Conservation (phyloP, 306 rosid genomes). For the Inga laurina region DNA sequence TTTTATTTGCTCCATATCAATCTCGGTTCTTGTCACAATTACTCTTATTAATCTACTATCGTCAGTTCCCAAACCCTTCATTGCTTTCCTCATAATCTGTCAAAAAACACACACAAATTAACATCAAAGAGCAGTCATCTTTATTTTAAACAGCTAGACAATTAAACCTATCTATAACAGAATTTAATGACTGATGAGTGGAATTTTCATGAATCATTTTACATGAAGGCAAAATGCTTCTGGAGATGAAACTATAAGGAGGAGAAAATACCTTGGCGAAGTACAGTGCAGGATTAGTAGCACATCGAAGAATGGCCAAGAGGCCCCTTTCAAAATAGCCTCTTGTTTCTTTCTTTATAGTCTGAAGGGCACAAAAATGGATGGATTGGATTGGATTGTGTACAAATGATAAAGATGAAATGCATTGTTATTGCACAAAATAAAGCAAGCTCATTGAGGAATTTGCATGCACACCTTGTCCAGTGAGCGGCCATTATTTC, state of each 20-base stretch:
- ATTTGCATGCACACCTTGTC: conserved; percentile 49
- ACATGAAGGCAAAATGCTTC: background rate
- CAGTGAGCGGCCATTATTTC: conserved; percentile 44
- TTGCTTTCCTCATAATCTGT: conserved; percentile 65
- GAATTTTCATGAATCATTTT: background rate
- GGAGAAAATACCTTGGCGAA: conserved; percentile 66
- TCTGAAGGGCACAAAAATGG: conserved; percentile 33
- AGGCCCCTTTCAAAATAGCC: conserved; percentile 60
- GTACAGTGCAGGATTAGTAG: conserved; percentile 56
- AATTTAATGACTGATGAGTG: background rate
- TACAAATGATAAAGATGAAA: background rate
- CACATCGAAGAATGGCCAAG: conserved; percentile 56
- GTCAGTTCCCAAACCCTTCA: conserved; percentile 81
- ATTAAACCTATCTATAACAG: background rate
- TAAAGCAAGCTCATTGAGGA: background rate
- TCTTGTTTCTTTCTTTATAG: conserved; percentile 61
- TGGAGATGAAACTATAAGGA: background rate
- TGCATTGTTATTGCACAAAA: background rate
- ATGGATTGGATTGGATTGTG: conserved; percentile 2
- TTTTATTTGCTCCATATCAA: conserved; percentile 72
- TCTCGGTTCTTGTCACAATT: conserved; percentile 73
- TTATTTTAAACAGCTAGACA: background rate
- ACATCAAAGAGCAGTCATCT: background rate
- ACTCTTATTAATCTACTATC: conserved; percentile 58
- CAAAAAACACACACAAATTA: background rate